phyloP scores from a whole-genome alignment of 2,329 filamentous ascomycete species.

The Aureobasidium vineae region DNA sequence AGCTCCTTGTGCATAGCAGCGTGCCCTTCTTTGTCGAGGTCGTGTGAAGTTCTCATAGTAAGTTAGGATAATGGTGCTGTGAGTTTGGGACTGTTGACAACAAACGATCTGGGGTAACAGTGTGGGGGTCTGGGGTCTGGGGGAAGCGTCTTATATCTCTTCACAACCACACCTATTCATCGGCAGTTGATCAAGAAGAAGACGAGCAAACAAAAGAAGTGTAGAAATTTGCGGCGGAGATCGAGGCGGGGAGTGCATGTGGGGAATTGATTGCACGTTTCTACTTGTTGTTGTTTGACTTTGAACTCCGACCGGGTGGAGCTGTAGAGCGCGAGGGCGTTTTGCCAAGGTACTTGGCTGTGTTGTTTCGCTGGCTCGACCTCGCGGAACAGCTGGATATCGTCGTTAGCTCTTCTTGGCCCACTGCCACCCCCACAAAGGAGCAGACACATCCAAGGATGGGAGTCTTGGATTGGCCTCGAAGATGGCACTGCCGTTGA shows the following conservation, averaged over 20 bases:
- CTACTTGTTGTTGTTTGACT: slow-evolving; percentile 2
- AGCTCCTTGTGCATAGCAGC: slow-evolving; percentile 20
- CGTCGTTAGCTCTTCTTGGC: not conserved
- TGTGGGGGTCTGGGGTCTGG: not conserved
- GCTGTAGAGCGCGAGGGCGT: slow-evolving; percentile 10
- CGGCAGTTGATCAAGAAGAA: slow-evolving; percentile 2
- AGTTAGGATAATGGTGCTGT: not conserved
- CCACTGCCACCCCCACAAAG: not conserved
- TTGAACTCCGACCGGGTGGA: not conserved
- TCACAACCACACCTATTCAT: not conserved
- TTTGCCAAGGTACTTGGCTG: slow-evolving; percentile 4
- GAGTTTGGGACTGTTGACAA: not conserved
- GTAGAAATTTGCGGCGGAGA: slow-evolving; percentile 7
- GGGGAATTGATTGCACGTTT: slow-evolving; percentile 9
- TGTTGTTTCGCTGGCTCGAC: not conserved
- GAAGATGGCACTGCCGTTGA: not conserved
- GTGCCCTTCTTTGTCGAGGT: slow-evolving; percentile 10
- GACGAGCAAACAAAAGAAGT: not conserved
- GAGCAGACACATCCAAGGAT: slow-evolving; percentile 3
- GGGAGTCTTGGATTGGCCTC: not conserved
- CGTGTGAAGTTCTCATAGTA: slow-evolving; percentile 9
- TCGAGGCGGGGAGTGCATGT: not conserved
- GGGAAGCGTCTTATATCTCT: slow-evolving; percentile 1
- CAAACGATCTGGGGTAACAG: not conserved
- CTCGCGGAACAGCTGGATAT: not conserved